phyloP scores from a whole-genome alignment of 2,329 filamentous ascomycete genomes.

The Pseudogymnoascus sp. region DNA sequence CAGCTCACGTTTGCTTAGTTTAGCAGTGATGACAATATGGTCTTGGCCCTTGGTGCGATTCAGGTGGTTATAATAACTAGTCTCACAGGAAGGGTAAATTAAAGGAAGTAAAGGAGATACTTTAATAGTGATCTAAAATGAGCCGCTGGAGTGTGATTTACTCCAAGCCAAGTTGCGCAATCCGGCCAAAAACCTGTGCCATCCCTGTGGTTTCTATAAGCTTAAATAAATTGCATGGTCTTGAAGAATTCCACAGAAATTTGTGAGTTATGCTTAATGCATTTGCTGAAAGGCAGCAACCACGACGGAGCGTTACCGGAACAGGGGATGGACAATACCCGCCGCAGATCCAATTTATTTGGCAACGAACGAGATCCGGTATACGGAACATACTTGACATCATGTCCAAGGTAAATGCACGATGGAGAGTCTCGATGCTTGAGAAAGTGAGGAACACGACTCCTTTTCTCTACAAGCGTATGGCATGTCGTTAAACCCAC shows the following conservation, averaged over 20 bases:
- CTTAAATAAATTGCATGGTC: not conserved
- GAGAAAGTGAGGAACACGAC: not conserved
- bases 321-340: not conserved
- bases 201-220: not conserved
- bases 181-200: not conserved
- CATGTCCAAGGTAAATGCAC: not conserved
- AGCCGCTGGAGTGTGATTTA: not conserved
- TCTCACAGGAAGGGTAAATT: not conserved
- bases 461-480: not conserved
- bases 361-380: not conserved
- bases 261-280: not conserved
- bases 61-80: not conserved
- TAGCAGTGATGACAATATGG: not conserved
- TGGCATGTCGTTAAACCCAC: not conserved
- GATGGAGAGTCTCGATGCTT: not conserved
- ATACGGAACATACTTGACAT: not conserved
- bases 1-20: not conserved
- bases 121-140: not conserved
- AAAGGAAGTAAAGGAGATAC: not conserved
- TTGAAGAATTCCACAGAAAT: not conserved
- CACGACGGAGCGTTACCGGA: not conserved
- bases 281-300: not conserved
- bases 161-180: not conserved
- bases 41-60: not conserved
- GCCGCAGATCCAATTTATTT: not conserved